Percentiles rank a stretch among this genome's conserved stretches.
Conservation (phyloP, 805 yeast genomes). For the Lipomyces kockii region DNA sequence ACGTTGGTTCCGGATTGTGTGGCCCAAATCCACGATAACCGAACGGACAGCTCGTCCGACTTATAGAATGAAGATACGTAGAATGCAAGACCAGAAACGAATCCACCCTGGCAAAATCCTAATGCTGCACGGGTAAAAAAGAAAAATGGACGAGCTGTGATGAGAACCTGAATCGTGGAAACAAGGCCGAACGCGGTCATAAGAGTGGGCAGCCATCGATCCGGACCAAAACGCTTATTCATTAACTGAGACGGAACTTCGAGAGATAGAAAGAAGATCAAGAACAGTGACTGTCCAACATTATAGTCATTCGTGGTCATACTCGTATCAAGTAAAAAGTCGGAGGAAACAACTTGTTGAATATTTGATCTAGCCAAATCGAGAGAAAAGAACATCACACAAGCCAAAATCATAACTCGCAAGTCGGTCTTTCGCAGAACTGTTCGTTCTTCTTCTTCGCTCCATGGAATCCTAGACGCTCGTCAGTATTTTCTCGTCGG, state of each 20-base stretch:
- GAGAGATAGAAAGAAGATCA: constrained; percentile 51
- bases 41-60: constrained; percentile 58
- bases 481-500: not conserved
- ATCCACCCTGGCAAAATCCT: constrained; percentile 68
- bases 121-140: constrained; percentile 55
- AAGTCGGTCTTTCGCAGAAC: constrained; percentile 58
- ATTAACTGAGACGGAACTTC: constrained; percentile 53
- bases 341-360: constrained; percentile 59
- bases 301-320: constrained; percentile 62
- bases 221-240: constrained; percentile 65
- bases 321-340: constrained; percentile 55
- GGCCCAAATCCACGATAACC: constrained; percentile 66
- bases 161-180: constrained; percentile 55
- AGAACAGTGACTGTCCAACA: constrained; percentile 58
- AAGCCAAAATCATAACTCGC: constrained; percentile 59
- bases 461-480: constrained; percentile 50
- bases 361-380: constrained; percentile 62
- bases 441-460: constrained; percentile 54
- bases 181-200: constrained; percentile 64
- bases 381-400: constrained; percentile 60
- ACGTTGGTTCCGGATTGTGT: constrained; percentile 57
- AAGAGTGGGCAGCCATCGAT: constrained; percentile 57
- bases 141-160: constrained; percentile 49
- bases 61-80: constrained; percentile 74
- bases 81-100: constrained; percentile 65